Evolutionary conservation across 768 basidiomycete genomes (phyloP), one percentile per base, ranked within the genome.

Genomic region (Dacryopinax primogenitus): DNA sequence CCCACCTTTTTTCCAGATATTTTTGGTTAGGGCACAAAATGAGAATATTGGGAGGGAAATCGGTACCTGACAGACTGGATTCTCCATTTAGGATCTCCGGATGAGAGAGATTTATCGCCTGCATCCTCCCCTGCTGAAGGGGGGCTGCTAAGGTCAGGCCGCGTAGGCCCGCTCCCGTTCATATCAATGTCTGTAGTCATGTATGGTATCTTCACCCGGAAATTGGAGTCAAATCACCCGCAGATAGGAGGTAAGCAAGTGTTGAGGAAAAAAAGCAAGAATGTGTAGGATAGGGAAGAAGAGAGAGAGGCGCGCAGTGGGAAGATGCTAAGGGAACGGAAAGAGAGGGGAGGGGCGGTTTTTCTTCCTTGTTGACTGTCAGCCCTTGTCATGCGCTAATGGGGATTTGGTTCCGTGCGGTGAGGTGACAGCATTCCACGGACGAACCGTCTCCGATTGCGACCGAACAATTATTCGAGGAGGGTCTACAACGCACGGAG

Each of bases 321-420:
- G 12, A 13, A 44, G 41, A 6, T 23, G 41, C 41, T 23, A 30
- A 3, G 26, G 7, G 30, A 58, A 30, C 45, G 45, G 7, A 23
- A 47, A 7, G n/a, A 9, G 26, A 15, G 26, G 30, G 9, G 23
- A 3, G 11, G 11, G 37, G 37, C 37, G 12, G 51, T 58, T 58
- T 58, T 58, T 58, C 51, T 58, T 58, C 51, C 51, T 58, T 58
- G 51, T 58, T 58, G 51, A 58, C 51, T 6, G 3, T n/a, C n/a
- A n/a, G 37, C 37, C 37, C 37, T n/a, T 39, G 11, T 39, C 12
- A 11, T 39, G 37, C 37, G n/a, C n/a, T n/a, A n/a, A n/a, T 15
- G 41, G 7, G 41, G 32, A 13, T 58, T 18, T 58, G 51, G 26
- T 58, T 30, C 51, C 51, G 51, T 21, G 4, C 11, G 30, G 15